Conservation (phyloP, 2,329 filamentous ascomycete genomes). For the Nothopassalora personata region DNA sequence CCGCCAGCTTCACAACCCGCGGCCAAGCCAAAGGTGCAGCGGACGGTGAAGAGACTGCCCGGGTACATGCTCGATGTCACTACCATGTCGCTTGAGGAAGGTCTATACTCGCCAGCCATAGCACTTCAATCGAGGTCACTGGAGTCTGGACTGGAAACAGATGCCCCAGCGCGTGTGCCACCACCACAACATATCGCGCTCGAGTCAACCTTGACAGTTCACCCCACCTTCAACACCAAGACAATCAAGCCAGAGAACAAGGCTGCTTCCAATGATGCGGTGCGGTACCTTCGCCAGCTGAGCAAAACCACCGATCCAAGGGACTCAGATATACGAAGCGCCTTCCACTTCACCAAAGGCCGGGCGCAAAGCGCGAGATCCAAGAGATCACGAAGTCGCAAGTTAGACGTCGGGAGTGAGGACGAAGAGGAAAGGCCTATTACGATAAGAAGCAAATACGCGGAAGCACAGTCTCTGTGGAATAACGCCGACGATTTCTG, state of each 20-base stretch:
- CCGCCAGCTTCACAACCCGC: background rate
- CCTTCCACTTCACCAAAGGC: constrained; percentile 59
- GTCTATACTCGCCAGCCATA: constrained; percentile 47
- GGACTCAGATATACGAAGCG: constrained; percentile 63
- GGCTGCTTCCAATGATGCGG: constrained; percentile 60
- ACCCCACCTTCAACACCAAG: constrained; percentile 73
- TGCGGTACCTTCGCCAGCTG: constrained; percentile 65
- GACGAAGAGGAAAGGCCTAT: constrained; percentile 40
- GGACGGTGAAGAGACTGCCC: constrained; percentile 49
- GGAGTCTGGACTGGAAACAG: constrained; percentile 45
- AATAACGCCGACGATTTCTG: constrained; percentile 79
- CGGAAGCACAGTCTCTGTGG: constrained; percentile 65
- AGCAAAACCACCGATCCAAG: constrained; percentile 61
- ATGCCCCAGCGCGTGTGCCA: constrained; percentile 57
- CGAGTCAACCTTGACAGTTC: constrained; percentile 73
- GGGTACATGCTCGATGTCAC: constrained; percentile 52
- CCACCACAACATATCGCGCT: constrained; percentile 69
- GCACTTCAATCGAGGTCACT: constrained; percentile 61
- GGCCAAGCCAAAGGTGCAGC: constrained; percentile 2
- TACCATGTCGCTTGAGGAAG: constrained; percentile 61
- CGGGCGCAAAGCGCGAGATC: constrained; percentile 7
- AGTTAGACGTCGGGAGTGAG: background rate
- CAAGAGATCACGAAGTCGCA: constrained; percentile 16
- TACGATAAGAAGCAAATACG: constrained; percentile 55
- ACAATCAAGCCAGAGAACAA: constrained; percentile 56